Evolutionary conservation across 2,329 filamentous ascomycete species (phyloP), one percentile per base, ranked within the genome.

Genomic region (Pseudogymnoascus sp.): DNA sequence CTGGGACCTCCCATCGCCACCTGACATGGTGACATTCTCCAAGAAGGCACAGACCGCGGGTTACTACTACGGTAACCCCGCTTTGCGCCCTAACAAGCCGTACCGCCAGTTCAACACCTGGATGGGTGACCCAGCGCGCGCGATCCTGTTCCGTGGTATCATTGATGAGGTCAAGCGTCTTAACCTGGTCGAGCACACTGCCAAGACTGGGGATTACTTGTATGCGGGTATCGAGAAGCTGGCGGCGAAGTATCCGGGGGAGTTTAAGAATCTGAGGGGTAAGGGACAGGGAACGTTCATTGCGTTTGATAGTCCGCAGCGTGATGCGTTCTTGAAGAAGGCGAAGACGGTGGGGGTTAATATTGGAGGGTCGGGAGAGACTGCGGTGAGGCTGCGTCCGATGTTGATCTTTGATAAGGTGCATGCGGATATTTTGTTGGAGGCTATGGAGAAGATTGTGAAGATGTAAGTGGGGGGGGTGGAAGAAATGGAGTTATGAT

Each of bases 101-200:
- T 93, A 92, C 79, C 85, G 90, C 67, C 90, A 93, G 78, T 93
- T 93, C 79, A 93, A 93, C 79, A 92, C 90, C 66, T 93, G 90
- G 90, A 92, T 93, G 81, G 90, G 90, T 70, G 90, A 93, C 77
- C 90, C 90, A 64, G 86, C 88, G 39, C 87, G 89, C 66, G 89
- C 88, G 14, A 79, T 93, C 69, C 82, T 93, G 70, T 91, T 90
- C 85, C 85, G 87, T 68, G 87, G 86, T 69, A 91, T 93, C 75
- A 85, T 92, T 73, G 77, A 89, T 65, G 90, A 93, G 76, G 88
- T 93, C 66, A 80, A 88, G 69, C 80, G 85, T 62, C 79, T 88
- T 37, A 81, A 87, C 69, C 80, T 93, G 6, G 88, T 93, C 7
- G 79, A 85, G 73, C 81, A 88, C 76, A 92, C 87, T 69, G 75